Evolutionary conservation across 202 grass and related monocot species (phyloP), one percentile per base, ranked within the genome.

Genomic region (Saccharum hybrid): DNA sequence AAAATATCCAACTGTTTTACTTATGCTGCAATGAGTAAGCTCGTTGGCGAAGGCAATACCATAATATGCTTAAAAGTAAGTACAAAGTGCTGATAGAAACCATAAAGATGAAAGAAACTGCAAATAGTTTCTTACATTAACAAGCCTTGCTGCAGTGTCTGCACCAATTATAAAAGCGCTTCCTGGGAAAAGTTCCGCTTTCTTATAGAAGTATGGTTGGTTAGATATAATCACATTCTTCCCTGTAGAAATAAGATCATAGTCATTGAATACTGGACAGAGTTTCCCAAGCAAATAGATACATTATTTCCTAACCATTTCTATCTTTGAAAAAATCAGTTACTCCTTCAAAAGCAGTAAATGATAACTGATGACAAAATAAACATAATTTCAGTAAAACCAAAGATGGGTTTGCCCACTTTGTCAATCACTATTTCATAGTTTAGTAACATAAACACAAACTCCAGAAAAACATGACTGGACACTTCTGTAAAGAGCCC

Each of bases 191-290:
- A 96, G 63, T 87, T 94, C 87, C 2, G 93, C 96, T 91, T 98
- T 98, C 87, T 96, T 98, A 78, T 98, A 98, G 69, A 98, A 98
- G 78, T 90, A 96, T 2, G 93, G 96, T 73, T 98, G 91, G 82
- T 89, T 96, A 81, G 96, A 98, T 87, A 98, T 90, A 64, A 98
- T 92, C 26, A 98, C 86, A 89, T 84, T 95, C 81, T 92, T 93
- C 52, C 96, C 91, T 98, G 88, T 59, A 93, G 66, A 67, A 86
- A 41, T 88, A 38, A 72, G 28, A 87, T 41, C 69, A 81, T 26
- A 80, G 39, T 76, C 76, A 89, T 22, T 36, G 38, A 71, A 83
- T 23, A 86, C 8, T 82, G 39, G 42, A 76, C 19, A 30, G 70
- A 8, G 63, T 33, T 49, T 59, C 7, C 6, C 8, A 9, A 78